These are phyloP conservation scores for Botrytis aclada DNA, from an alignment of 2,329 filamentous ascomycete genomes.

Conservation along the genomic window DNA sequence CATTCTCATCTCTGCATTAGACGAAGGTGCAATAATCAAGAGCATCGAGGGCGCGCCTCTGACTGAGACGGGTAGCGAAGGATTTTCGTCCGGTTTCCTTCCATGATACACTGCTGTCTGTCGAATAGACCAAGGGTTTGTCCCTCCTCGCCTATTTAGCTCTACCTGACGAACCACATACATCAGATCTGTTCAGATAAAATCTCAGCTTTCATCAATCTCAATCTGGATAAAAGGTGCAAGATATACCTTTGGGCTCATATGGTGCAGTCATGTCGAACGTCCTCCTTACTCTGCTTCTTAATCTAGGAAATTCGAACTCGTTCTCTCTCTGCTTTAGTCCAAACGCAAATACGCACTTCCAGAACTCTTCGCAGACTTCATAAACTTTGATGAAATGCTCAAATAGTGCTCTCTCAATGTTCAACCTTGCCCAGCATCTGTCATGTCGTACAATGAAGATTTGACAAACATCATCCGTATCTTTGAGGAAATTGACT, in stretches of 20 bases:
- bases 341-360: constrained; percentile 28
- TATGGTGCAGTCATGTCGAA: neutral
- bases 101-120: constrained; percentile 41
- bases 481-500: too few species aligned
- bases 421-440: constrained; percentile 26
- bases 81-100: neutral
- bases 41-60: constrained; percentile 10
- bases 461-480: too few species aligned
- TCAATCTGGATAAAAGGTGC: neutral
- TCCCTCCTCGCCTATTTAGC: constrained; percentile 18
- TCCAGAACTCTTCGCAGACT: constrained; percentile 26
- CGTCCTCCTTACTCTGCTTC: neutral
- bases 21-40: constrained; percentile 24
- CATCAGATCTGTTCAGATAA: constrained; percentile 19
- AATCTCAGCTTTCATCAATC: neutral
- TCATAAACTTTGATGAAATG: constrained; percentile 20
- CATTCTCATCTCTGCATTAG: constrained; percentile 16
- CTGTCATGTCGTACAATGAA: neutral
- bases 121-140: constrained; percentile 39
- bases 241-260: neutral
- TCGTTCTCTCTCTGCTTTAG: constrained; percentile 28
- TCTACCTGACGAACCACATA: constrained; percentile 29
- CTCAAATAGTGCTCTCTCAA: constrained; percentile 21
- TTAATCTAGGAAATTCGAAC: constrained; percentile 27
- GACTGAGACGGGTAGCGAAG: neutral